A percentile compares a stretch with the other conserved stretches of the same genome.
Conservation (phyloP, 176 grass and related monocot species). For the Zizania latifolia region DNA sequence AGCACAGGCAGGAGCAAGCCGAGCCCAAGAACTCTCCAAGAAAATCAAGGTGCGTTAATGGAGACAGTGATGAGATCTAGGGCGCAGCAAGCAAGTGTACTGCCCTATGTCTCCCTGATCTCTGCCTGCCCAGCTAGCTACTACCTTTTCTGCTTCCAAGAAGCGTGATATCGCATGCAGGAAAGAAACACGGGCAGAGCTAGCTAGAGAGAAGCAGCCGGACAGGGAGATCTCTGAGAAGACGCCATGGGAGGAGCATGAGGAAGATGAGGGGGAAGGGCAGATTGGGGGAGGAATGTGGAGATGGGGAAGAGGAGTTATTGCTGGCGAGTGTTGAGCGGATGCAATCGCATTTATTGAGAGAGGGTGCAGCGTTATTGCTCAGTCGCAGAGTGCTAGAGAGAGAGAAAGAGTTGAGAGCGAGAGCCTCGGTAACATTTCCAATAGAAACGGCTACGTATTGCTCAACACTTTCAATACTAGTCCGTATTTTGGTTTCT, state of each 20-base stretch:
- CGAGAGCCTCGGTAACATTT: neutral
- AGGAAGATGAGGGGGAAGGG: constrained; percentile 27
- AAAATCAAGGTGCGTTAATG: neutral
- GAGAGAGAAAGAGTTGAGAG: neutral
- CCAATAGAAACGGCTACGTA: neutral
- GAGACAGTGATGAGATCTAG: constrained; percentile 29
- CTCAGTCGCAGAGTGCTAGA: neutral
- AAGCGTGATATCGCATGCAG: constrained; percentile 43
- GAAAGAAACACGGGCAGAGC: neutral
- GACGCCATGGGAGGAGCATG: constrained; percentile 33
- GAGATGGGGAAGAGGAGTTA: constrained; percentile 67
- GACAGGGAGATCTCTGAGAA: constrained; percentile 6
- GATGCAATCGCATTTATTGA: constrained; percentile 99
- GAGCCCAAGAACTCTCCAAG: neutral
- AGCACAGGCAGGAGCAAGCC: neutral
- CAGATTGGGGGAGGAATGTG: constrained; percentile 35
- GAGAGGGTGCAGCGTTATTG: constrained; percentile 54
- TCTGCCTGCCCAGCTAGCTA: neutral
- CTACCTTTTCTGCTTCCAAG: neutral
- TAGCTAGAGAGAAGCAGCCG: neutral
- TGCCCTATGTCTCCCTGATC: constrained; percentile 29
- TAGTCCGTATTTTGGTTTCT: neutral
- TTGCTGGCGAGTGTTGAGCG: constrained; percentile 80
- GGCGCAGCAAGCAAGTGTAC: neutral
- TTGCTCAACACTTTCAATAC: too few species aligned